Evolutionary conservation across 2,329 filamentous ascomycete genomes (phyloP), one percentile per base, ranked within the genome.

Genomic region (Verticillium klebahnii): DNA sequence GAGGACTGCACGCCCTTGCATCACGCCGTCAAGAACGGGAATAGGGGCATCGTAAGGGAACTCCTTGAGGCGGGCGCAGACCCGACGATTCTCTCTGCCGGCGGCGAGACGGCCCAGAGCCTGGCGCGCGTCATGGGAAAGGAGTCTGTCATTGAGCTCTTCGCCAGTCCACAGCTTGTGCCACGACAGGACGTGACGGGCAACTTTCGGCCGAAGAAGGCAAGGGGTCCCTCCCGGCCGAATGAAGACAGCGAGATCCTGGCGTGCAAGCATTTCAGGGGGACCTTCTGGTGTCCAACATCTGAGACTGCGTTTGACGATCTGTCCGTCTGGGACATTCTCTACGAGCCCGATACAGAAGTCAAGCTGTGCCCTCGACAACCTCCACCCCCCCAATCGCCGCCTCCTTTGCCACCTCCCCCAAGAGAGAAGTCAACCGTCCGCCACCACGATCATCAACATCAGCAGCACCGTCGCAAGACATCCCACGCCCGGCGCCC

Each of bases 1-100:
- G 64, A 66, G 58, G 63, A 66, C 58, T 66, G 64, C 9, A 66
- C 64, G 19, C 63, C 64, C 34, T 57, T 66, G 23, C 64, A 66
- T 58, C 64, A 66, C 14, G 64, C 64, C 12, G 64, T 66, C 15
- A 66, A 66, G 57, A 66, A 66, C 56, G 64, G 63, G 40, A 66
- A 59, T 17, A 60, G 59, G 52, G 32, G 11, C 8, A 62, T 65
- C 23, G 64, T 66, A 8, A 45, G 64, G 9, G 64, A 66, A 15
- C 31, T 66, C 12, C 52, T 66, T 5, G 64, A 66, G 58, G 64
- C 64, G 4, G 64, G 64, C 4, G 61, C 64, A 19, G 64, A 66
- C 39, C 61, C 63, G 40, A 66, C 64, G 2, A 63, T 65, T 6
- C 63, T 66, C 14, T 60, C 57, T 6, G 37, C 64, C 7, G 63